These are phyloP conservation scores for Primulina eburnea DNA, from an alignment of 257 asterid genomes.

Conservation along the genomic window DNA sequence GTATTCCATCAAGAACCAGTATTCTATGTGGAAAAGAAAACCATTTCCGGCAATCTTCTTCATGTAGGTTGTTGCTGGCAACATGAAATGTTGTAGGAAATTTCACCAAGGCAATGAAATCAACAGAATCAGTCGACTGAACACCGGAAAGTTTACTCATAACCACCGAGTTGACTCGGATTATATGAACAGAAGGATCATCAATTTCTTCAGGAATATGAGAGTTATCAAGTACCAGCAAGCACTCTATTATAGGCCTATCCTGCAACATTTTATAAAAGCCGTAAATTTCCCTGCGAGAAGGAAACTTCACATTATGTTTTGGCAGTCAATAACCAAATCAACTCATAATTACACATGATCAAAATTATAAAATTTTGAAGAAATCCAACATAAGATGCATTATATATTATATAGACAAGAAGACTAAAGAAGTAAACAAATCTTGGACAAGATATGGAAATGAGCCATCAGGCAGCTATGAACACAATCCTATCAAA, in stretches of 20 bases:
- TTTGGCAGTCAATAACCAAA: background rate
- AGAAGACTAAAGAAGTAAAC: background rate
- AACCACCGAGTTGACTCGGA: constrained; percentile 63
- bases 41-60: constrained; percentile 41
- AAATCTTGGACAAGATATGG: constrained; percentile 1
- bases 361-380: background rate
- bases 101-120: constrained; percentile 67
- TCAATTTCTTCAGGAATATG: constrained; percentile 57
- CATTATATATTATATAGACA: background rate
- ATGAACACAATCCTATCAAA: background rate
- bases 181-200: constrained; percentile 27
- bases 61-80: constrained; percentile 29
- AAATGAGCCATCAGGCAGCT: background rate
- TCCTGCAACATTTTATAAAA: constrained; percentile 39
- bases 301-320: constrained; percentile 16
- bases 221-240: constrained; percentile 61
- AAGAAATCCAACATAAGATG: background rate
- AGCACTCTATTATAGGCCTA: constrained; percentile 56
- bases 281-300: constrained; percentile 66
- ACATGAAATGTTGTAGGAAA: constrained; percentile 68
- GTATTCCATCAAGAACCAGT: constrained; percentile 92
- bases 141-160: constrained; percentile 79
- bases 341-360: background rate
- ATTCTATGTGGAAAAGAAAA: constrained; percentile 60
- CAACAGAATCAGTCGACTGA: constrained; percentile 71